These are phyloP conservation scores for Wickerhamomyces queroliae DNA, from an alignment of 805 yeast species.

Conservation along the genomic window DNA sequence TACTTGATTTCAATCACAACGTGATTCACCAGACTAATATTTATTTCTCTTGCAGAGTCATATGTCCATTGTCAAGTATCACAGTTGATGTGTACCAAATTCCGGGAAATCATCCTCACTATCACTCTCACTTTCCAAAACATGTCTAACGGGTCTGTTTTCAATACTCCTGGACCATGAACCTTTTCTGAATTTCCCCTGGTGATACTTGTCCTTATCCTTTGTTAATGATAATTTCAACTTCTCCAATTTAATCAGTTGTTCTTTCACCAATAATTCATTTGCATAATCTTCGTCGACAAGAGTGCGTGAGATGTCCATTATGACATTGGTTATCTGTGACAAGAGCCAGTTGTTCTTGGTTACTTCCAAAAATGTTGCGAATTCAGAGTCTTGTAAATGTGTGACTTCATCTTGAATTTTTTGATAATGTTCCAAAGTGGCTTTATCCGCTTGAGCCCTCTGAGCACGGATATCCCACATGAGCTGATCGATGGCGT, in stretches of 20 bases:
- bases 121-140: too few species aligned
- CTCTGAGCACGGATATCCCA: not conserved
- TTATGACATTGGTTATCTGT: not conserved
- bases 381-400: not conserved
- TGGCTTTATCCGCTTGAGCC: not conserved
- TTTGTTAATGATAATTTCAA: not conserved
- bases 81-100: too few species aligned
- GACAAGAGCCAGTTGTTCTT: not conserved
- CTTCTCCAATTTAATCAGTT: not conserved
- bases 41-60: too few species aligned
- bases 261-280: not conserved
- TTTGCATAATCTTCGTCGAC: not conserved
- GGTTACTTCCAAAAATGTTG: not conserved
- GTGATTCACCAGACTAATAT: too few species aligned
- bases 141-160: too few species aligned
- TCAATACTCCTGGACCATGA: not conserved
- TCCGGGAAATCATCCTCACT: too few species aligned
- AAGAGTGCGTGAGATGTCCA: not conserved
- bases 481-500: not conserved
- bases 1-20: too few species aligned
- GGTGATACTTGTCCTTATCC: not conserved
- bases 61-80: too few species aligned
- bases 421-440: not conserved
- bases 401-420: not conserved
- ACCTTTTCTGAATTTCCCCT: not conserved